Conservation (phyloP, 1,284 basidiomycete species). For the Xanthoconium separans region DNA sequence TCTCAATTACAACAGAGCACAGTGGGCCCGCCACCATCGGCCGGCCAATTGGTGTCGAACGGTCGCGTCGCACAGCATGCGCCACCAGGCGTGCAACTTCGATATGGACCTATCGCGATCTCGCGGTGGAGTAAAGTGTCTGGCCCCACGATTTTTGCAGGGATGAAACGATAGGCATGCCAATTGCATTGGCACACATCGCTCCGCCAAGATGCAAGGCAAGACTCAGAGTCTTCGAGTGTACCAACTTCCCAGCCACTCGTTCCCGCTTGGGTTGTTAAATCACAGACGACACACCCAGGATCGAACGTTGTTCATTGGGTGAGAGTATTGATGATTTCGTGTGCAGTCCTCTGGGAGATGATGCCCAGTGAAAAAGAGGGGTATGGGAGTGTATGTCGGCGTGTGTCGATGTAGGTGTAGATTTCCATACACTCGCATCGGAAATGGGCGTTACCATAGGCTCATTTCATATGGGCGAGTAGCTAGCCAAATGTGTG, state of each 20-base stretch:
- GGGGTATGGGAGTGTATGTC: no score
- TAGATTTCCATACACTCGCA: no score
- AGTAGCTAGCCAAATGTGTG: no score
- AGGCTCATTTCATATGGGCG: no score
- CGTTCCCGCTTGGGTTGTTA: not conserved
- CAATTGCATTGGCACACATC: not conserved
- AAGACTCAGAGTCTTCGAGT: constrained; percentile 5
- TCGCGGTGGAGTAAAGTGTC: constrained; percentile 72
- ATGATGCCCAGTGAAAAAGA: no score
- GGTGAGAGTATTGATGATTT: constrained; percentile 6
- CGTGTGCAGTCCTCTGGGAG: constrained; percentile 1
- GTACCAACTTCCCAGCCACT: constrained; percentile 2
- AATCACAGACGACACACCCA: constrained; percentile 9
- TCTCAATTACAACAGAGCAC: constrained; percentile 30
- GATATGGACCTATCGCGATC: constrained; percentile 61
- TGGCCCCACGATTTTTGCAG: constrained; percentile 58
- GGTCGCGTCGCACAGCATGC: constrained; percentile 21
- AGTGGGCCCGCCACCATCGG: constrained; percentile 11
- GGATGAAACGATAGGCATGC: constrained; percentile 57
- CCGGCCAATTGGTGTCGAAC: constrained; percentile 18
- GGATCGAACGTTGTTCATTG: no score
- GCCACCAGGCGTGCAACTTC: constrained; percentile 38
- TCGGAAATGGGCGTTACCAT: no score
- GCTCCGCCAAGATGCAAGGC: constrained; percentile 6
- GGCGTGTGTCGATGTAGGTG: no score